Evolutionary conservation across 2,329 filamentous ascomycete species (phyloP), one percentile per base, ranked within the genome.

Genomic region (Ramularia endophylla): DNA sequence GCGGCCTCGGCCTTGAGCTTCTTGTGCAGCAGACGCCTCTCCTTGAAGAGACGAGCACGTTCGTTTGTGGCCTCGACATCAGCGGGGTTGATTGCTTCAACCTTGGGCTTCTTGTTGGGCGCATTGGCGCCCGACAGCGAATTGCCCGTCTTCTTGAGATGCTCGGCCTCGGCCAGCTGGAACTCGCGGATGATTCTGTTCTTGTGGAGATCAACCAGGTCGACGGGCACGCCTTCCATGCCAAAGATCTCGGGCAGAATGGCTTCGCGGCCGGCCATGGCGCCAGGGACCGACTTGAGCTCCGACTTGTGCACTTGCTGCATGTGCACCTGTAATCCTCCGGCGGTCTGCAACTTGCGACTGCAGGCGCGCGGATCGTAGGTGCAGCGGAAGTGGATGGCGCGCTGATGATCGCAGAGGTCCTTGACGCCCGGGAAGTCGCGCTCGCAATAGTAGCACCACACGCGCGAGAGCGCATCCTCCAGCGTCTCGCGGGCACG

Each of bases 391-490:
- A 95, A 97, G 66, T 98, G 92, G 68, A 97, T 97, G n/a, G 90
- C 89, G 65, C 95, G 97, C 62, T 97, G 92, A 65, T 98, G 92
- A 43, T 86, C 89, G 55, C 95, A 94, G 51, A 98, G 80, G 55
- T 97, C 88, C 72, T 95, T 95, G 34, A 95, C 67, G 65, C 98
- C 92, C 65, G 97, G 89, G 63, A 97, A 98, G 68, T 97, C 90
- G 70, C 90, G 85, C 68, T 98, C 92, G 82, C 92, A 98, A 72
- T 98, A 98, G 70, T 95, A 98, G 71, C 92, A 98, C 89, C 89
- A 97, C 36, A 90, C 85, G 43, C 89, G 83, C 53, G 74, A 72
- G 48, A 98, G 78, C 55, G 95, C 74, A 68, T 97, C 88, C 70
- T 97, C 86, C 54, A 95, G 73, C 57, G 89, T 81, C 50, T 87